A percentile compares a stretch with the other conserved stretches of the same genome.
Conservation (phyloP, 345 rosid species). For the Populus simonii region DNA sequence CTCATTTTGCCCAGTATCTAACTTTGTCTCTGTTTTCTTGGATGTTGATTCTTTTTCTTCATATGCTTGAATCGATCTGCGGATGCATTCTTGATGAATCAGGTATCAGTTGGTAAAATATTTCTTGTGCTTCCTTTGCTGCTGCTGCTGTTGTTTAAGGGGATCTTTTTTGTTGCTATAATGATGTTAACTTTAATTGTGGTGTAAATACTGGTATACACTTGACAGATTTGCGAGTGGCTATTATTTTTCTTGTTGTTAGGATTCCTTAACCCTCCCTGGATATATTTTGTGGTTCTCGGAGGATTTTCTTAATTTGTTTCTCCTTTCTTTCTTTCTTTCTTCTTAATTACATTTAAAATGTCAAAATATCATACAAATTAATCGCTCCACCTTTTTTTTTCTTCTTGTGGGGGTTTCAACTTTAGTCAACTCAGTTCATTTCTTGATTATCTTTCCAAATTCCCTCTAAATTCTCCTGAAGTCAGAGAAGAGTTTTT, state of each 20-base stretch:
- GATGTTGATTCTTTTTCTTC: background rate
- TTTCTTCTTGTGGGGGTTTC: background rate
- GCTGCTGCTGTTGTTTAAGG: background rate
- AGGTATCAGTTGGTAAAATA: constrained; percentile 29
- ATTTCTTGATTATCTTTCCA: background rate
- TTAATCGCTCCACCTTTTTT: constrained; percentile 31
- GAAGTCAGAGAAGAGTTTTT: background rate
- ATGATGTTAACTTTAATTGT: constrained; percentile 16
- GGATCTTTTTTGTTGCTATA: background rate
- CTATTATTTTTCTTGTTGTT: background rate
- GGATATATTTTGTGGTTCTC: constrained; percentile 37
- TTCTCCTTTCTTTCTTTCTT: constrained; percentile 10
- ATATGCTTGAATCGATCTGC: constrained; percentile 31
- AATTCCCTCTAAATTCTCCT: background rate
- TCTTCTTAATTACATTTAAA: background rate
- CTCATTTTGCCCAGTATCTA: constrained; percentile 63
- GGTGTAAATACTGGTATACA: constrained; percentile 37
- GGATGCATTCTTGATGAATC: constrained; percentile 44
- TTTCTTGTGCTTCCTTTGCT: background rate
- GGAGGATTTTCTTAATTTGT: constrained; percentile 34
- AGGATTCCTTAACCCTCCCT: constrained; percentile 29
- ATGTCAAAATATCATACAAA: constrained; percentile 13
- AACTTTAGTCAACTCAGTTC: background rate
- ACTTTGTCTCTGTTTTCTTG: background rate
- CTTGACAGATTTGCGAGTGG: constrained; percentile 16